Conservation (phyloP, 1,139 yeast species). For the Yueomyces sp. region DNA sequence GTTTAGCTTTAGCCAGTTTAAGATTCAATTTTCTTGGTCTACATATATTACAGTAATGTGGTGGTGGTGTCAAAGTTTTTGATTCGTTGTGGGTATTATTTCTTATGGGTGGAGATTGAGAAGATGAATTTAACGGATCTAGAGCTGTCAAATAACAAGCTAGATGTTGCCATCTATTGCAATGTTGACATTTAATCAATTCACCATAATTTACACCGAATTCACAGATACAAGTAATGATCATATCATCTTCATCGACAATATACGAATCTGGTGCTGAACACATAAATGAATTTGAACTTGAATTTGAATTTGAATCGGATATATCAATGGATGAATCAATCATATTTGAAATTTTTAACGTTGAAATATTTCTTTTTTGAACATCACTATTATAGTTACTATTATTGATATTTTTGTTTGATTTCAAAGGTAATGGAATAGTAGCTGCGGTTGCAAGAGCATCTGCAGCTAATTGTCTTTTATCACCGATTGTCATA, state of each 20-base stretch:
- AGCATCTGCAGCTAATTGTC: conserved; percentile 24
- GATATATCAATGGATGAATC: conserved; percentile 2
- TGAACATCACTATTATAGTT: conserved; percentile 9
- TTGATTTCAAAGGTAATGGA: conserved; percentile 19
- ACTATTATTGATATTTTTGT: not conserved
- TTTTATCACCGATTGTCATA: conserved; percentile 3
- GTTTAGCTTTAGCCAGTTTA: conserved; percentile 39
- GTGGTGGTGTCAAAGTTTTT: not conserved
- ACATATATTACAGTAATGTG: conserved; percentile 58
- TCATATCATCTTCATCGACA: conserved; percentile 70
- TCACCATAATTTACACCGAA: conserved; percentile 89
- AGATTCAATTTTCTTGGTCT: conserved; percentile 49
- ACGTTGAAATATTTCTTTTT: not conserved
- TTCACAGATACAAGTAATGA: conserved; percentile 83
- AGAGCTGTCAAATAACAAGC: conserved; percentile 59
- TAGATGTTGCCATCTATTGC: conserved; percentile 93
- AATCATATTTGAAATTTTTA: not conserved
- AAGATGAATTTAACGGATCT: not conserved
- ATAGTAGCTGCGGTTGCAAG: conserved; percentile 21
- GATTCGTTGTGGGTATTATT: not conserved
- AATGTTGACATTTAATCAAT: conserved; percentile 85
- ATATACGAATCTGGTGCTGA: conserved; percentile 33
- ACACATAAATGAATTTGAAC: conserved; percentile 6
- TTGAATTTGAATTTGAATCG: not conserved
- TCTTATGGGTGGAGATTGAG: not conserved